phyloP scores from a whole-genome alignment of 2,329 filamentous ascomycete genomes.

The Didymellaceae sp. region DNA sequence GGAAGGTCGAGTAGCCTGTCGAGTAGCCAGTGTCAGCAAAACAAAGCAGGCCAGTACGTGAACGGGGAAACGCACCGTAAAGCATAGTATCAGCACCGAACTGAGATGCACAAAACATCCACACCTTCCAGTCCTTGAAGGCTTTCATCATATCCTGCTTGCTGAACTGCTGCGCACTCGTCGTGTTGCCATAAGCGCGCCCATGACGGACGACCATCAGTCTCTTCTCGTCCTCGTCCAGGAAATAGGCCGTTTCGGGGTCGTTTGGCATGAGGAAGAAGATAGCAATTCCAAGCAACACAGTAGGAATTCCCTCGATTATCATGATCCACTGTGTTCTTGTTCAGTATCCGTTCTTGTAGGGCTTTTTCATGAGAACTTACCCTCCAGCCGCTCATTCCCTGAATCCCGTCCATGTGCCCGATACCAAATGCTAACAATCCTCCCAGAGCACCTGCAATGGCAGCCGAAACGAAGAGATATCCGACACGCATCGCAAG shows the following conservation, averaged over 20 bases:
- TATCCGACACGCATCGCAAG: constrained; percentile 75
- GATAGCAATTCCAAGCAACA: constrained; percentile 62
- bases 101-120: constrained; percentile 70
- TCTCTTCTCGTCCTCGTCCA: constrained; percentile 64
- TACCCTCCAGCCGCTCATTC: constrained; percentile 67
- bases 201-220: constrained; percentile 60
- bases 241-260: constrained; percentile 68
- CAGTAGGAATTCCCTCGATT: constrained; percentile 62
- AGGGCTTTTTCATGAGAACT: not conserved
- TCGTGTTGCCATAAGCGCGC: constrained; percentile 56
- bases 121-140: constrained; percentile 77
- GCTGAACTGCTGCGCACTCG: constrained; percentile 60
- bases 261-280: constrained; percentile 69
- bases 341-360: not conserved
- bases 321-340: constrained; percentile 68
- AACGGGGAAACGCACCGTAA: constrained; percentile 53
- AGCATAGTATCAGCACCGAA: constrained; percentile 79
- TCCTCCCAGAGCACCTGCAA: constrained; percentile 75
- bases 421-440: constrained; percentile 77
- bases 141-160: constrained; percentile 70
- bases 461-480: constrained; percentile 72
- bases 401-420: constrained; percentile 70
- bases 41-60: not conserved
- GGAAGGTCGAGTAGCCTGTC: constrained; percentile 72
- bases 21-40: not conserved